Percentiles rank a stretch among this genome's conserved stretches.
phyloP scores from a whole-genome alignment of 2,329 filamentous ascomycete species.

The Ascosphaera pollenicola region DNA sequence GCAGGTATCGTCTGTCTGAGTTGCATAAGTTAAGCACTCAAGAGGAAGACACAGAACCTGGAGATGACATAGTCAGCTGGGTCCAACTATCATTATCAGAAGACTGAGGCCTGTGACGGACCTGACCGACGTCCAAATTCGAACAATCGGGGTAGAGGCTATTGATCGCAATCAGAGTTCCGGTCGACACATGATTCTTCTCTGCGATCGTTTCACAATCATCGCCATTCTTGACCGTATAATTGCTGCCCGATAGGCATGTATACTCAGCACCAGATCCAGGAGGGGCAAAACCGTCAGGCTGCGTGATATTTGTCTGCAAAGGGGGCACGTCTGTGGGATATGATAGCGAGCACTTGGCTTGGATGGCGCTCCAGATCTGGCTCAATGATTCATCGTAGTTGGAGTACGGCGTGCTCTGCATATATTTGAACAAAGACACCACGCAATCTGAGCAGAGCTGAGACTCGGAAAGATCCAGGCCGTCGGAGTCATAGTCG shows the following conservation, averaged over 20 bases:
- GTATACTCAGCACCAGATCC: too few relatives aligned
- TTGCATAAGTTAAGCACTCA: slow-evolving; percentile 3
- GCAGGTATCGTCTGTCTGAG: slow-evolving; percentile 5
- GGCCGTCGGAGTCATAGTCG: not conserved
- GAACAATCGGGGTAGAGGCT: not conserved
- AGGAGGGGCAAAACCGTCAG: too few relatives aligned
- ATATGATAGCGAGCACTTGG: not conserved
- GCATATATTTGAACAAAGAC: not conserved
- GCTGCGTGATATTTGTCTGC: not conserved
- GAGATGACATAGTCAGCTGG: not conserved
- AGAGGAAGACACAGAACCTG: slow-evolving; percentile 1
- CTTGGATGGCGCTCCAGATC: not conserved
- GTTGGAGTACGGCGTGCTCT: not conserved
- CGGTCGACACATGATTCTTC: not conserved
- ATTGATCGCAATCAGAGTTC: not conserved
- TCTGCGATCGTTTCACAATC: not conserved
- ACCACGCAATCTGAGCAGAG: not conserved
- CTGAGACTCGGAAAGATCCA: not conserved
- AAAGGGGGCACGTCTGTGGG: not conserved
- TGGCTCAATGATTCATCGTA: not conserved
- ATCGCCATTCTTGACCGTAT: not conserved
- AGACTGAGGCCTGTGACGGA: not conserved
- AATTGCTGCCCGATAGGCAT: not conserved
- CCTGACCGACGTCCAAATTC: not conserved
- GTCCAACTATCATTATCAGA: not conserved